A percentile compares a stretch with the other conserved stretches of the same genome.
phyloP scores from a whole-genome alignment of 768 basidiomycete genomes.

The Lactarius deliciosus region DNA sequence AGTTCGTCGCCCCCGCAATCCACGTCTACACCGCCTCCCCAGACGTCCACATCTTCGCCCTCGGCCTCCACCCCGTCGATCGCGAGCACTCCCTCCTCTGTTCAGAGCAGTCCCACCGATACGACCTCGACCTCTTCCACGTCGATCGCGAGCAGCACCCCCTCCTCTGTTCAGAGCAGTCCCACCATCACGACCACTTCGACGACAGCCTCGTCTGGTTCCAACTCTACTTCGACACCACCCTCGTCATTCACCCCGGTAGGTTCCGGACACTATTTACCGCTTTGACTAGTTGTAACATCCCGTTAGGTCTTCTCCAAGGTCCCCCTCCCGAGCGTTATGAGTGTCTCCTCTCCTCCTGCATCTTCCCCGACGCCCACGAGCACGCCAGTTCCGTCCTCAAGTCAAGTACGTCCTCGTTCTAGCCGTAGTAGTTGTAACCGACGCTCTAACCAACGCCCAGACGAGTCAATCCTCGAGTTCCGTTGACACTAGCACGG shows the following conservation, averaged over 20 bases:
- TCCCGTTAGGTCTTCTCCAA: slow-evolving; percentile 5
- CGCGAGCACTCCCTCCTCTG: no score
- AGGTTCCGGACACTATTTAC: not conserved
- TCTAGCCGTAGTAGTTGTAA: not conserved
- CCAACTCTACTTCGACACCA: slow-evolving; percentile 12
- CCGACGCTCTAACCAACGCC: slow-evolving; percentile 19
- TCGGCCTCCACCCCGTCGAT: not conserved
- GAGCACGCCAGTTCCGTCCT: not conserved
- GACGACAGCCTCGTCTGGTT: not conserved
- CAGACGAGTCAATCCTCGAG: slow-evolving; percentile 27
- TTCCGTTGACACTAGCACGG: slow-evolving; percentile 27
- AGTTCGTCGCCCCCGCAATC: not conserved
- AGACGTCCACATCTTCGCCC: slow-evolving; percentile 4
- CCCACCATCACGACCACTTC: slow-evolving; percentile 14
- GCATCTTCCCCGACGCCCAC: slow-evolving; percentile 19
- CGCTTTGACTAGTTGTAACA: not conserved
- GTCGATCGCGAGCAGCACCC: no score
- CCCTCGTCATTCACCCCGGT: not conserved
- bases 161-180: no score
- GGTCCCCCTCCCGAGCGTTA: not conserved
- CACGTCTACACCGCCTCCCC: slow-evolving; percentile 11
- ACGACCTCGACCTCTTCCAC: no score
- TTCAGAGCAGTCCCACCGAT: no score
- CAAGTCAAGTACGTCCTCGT: slow-evolving; percentile 5
- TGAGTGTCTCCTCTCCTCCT: slow-evolving; percentile 2